Percentiles rank a stretch among this genome's conserved stretches.
Evolutionary conservation across 2,329 filamentous ascomycete species (phyloP).

Genomic region (Penicillium sp.): DNA sequence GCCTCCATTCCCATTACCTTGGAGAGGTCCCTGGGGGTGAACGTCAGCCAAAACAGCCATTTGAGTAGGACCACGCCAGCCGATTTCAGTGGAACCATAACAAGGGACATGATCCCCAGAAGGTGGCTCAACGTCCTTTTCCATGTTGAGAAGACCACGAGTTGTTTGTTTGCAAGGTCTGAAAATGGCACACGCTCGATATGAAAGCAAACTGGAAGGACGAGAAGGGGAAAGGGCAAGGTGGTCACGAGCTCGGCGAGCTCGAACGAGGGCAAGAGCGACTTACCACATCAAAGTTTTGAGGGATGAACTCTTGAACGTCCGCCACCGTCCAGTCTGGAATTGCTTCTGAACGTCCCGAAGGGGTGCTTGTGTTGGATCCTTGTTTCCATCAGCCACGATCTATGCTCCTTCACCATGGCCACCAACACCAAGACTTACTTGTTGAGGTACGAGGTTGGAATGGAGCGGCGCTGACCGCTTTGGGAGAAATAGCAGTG

Average conservation of each 20-base stretch:
- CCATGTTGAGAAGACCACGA: too few relatives aligned
- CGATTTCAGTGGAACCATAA: too few relatives aligned
- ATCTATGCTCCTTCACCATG: neutral
- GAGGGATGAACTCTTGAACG: conserved; percentile 56
- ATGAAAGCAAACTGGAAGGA: neutral
- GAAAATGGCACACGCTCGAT: too few relatives aligned
- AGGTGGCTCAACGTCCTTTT: too few relatives aligned
- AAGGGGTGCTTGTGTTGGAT: conserved; percentile 45
- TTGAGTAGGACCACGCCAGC: neutral
- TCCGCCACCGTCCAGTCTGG: conserved; percentile 50
- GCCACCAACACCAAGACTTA: conserved; percentile 25
- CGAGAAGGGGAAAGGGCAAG: neutral
- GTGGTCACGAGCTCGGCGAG: neutral
- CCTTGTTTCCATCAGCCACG: conserved; percentile 35
- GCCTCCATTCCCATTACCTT: conserved; percentile 52
- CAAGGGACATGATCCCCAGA: too few relatives aligned
- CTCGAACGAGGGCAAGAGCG: neutral
- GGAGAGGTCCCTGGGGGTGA: conserved; percentile 33
- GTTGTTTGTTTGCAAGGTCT: too few relatives aligned
- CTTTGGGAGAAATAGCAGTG: conserved; percentile 78
- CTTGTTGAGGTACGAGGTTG: conserved; percentile 47
- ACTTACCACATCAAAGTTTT: conserved; percentile 56
- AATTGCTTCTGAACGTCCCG: conserved; percentile 40
- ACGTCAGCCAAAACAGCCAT: conserved; percentile 16
- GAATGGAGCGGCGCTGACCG: conserved; percentile 75